Base-by-base conservation (phyloP, 768 basidiomycete genomes). In the Trichaptum fuscoviolaceum region DNA sequence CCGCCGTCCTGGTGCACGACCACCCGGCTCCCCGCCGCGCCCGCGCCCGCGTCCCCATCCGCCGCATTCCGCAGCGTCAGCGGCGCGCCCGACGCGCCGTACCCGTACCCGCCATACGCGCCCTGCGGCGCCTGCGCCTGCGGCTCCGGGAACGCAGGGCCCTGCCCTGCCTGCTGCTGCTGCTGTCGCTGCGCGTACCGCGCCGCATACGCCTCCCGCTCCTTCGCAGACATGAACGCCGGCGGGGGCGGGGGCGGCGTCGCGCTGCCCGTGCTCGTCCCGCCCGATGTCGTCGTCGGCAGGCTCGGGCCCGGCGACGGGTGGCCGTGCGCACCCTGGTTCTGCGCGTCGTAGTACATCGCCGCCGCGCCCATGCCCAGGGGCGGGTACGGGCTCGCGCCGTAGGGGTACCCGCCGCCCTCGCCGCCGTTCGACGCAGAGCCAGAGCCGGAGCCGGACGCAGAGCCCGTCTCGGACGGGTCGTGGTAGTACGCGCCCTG, bases 141-240 rank as follows among this genome's bases (percentile, higher is more conserved):
- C 20, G 12, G 58, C 20, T 58, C 25, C 42, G 58, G 58, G 36
- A 64, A 57, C 20, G 24, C 35, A 34, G 24, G n/a, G 66, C 65
- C 17, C n/a, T 65, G 23, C 18, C 34, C 8, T 34, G 34, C 20
- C 57, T n/a, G 34, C 24, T 23, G 59, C 23, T 35, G n/a, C 12
- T 30, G 35, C n/a, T 20, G 61, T 57, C 12, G 42, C 1, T 18
- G 67, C 8, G 57, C 74, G 67, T 75, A 75, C 9, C 72, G 68
- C 64, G 74, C 74, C 0, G 67, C 57, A 9, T 25, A 34, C 15
- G 8, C 72, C 75, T 64, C 67, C 73, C 35, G 73, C 74, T 8
- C 72, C 72, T 23, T 65, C 64, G 18, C 25, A 20, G 42, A 20
- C 42, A 52, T 4, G 42, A 52, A 20, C 6, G 12, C 20, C 42